Evolutionary conservation across 768 basidiomycete species (phyloP).

Genomic region (Pleurotus sapidus): DNA sequence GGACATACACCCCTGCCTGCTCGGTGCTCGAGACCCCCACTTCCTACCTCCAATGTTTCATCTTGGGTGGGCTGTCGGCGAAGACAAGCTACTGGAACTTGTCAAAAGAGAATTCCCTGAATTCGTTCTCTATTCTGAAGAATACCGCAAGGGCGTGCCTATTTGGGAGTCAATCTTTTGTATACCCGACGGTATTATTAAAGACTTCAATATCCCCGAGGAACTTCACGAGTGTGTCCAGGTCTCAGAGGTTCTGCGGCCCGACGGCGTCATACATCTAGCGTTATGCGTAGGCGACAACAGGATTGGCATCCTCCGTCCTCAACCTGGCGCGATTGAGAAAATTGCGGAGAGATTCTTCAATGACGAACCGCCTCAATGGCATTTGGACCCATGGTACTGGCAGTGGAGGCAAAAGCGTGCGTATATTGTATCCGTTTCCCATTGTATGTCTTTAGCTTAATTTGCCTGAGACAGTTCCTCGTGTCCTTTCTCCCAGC

Average conservation of each 20-base stretch:
- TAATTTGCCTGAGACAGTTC: too few species aligned
- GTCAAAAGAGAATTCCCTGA: not conserved
- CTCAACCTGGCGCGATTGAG: not conserved
- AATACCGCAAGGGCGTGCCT: not conserved
- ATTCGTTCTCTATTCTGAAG: not conserved
- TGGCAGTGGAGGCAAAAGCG: not conserved
- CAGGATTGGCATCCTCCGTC: not conserved
- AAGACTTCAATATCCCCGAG: not conserved
- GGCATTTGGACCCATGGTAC: not conserved
- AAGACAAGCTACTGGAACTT: not conserved
- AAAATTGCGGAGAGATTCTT: not conserved
- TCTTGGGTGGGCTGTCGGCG: not conserved
- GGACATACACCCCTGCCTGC: not conserved
- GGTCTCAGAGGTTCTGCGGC: not conserved
- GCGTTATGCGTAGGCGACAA: not conserved
- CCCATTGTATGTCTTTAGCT: too few species aligned
- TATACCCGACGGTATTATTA: not conserved
- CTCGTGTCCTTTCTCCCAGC: too few species aligned
- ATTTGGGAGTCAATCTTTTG: not conserved
- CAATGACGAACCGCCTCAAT: not conserved
- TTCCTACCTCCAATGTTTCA: not conserved
- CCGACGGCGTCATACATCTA: not conserved
- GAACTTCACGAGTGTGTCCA: not conserved
- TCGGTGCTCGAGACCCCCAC: not conserved
- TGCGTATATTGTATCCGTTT: not conserved